Conservation (phyloP, 2,329 filamentous ascomycete genomes). For the Hypoxylon sp. region DNA sequence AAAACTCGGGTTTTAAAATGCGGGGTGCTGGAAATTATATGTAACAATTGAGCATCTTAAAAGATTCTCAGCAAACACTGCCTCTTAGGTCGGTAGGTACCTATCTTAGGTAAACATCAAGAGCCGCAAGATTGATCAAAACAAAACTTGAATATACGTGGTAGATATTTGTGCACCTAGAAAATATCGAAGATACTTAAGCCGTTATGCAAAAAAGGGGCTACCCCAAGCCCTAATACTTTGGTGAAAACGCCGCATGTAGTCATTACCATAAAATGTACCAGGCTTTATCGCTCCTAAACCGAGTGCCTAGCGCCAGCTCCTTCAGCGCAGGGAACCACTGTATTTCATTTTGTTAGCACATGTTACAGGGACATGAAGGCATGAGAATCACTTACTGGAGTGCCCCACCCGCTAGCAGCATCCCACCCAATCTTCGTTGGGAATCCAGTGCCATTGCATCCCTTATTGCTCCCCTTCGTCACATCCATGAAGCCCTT, state of each 20-base stretch:
- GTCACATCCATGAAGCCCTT: slow-evolving; percentile 57
- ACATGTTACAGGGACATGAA: not conserved
- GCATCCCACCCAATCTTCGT: slow-evolving; percentile 40
- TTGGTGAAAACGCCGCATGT: not conserved
- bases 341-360: slow-evolving; percentile 9
- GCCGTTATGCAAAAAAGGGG: not conserved
- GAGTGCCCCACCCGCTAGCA: slow-evolving; percentile 50
- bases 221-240: not conserved
- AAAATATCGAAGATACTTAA: not conserved
- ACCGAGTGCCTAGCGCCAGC: slow-evolving; percentile 29
- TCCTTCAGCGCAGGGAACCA: slow-evolving; percentile 15
- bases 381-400: slow-evolving; percentile 17
- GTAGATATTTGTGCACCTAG: not conserved
- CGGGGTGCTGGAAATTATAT: too few species aligned
- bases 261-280: slow-evolving; percentile 4
- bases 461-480: slow-evolving; percentile 30
- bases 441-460: slow-evolving; percentile 18
- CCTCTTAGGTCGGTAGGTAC: too few species aligned
- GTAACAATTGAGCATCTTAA: too few species aligned
- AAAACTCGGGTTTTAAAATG: too few species aligned
- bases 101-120: too few species aligned
- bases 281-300: slow-evolving; percentile 1
- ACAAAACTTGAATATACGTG: not conserved
- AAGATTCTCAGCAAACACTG: too few species aligned
- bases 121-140: not conserved